Conservation (phyloP, 1,139 yeast genomes). For the Waltiozyma sp. region DNA sequence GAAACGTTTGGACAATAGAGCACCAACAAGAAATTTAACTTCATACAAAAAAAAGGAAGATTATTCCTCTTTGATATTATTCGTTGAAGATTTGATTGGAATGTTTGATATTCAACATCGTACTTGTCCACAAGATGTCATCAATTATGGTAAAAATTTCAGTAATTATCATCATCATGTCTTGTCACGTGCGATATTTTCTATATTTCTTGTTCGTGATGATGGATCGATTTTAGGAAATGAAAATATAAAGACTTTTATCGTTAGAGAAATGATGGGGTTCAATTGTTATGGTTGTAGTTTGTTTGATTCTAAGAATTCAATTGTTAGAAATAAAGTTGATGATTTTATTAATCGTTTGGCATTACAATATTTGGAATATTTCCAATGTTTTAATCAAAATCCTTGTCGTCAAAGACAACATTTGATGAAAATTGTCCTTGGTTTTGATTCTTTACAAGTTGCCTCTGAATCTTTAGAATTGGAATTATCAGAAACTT, state of each 20-base stretch:
- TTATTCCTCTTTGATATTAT: conserved; percentile 15
- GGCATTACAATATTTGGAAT: conserved; percentile 36
- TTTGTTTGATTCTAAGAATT: conserved; percentile 9
- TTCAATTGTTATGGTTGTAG: conserved; percentile 24
- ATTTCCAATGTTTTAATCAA: conserved; percentile 48
- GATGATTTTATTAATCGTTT: conserved; percentile 13
- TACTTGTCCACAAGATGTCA: conserved; percentile 20
- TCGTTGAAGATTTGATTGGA: conserved; percentile 23
- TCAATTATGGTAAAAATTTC: conserved; percentile 22
- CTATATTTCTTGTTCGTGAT: conserved; percentile 49
- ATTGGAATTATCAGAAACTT: conserved; percentile 25
- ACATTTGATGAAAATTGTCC: conserved; percentile 40
- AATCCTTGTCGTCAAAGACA: conserved; percentile 83
- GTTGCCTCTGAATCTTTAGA: conserved; percentile 51
- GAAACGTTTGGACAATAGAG: conserved; percentile 41
- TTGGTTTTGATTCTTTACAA: conserved; percentile 73
- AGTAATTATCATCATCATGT: conserved; percentile 30
- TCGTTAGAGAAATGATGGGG: conserved; percentile 21
- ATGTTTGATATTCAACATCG: conserved; percentile 29
- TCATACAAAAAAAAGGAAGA: conserved; percentile 21
- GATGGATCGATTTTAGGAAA: conserved; percentile 41
- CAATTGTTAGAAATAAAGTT: conserved; percentile 9
- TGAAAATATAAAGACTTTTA: conserved; percentile 19
- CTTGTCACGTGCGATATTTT: conserved; percentile 50
- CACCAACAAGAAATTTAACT: conserved; percentile 40